A percentile compares a stretch with the other conserved stretches of the same genome.
Conservation (phyloP, 225 moss, liverwort and hornwort species). For the Pseudisothecium myosuroides region DNA sequence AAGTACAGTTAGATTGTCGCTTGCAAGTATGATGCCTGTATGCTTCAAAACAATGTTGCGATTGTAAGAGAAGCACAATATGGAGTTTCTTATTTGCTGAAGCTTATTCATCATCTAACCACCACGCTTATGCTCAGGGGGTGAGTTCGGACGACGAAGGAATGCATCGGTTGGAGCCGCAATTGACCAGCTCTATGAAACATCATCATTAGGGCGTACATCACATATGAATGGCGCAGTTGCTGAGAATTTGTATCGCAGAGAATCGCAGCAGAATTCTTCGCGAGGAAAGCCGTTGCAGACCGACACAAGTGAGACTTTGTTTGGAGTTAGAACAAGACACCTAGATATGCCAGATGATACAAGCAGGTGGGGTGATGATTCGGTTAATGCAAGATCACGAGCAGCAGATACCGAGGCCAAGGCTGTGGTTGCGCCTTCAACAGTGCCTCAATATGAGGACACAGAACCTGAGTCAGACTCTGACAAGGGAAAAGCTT, state of each 20-base stretch:
- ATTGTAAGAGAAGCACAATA: not conserved
- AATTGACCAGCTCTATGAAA: not conserved
- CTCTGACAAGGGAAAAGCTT: constrained; percentile 23
- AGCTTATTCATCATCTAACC: not conserved
- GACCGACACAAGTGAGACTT: constrained; percentile 8
- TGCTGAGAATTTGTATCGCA: constrained; percentile 13
- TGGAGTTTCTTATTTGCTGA: not conserved
- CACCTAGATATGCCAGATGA: constrained; percentile 13
- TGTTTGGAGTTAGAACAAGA: constrained; percentile 46
- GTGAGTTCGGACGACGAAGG: constrained; percentile 6
- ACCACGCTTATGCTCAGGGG: not conserved
- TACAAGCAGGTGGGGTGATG: constrained; percentile 21
- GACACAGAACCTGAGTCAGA: constrained; percentile 29
- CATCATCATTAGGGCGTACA: not conserved
- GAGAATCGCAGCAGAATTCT: not conserved
- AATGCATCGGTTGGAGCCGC: not conserved
- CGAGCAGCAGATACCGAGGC: not conserved
- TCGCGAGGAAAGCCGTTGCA: not conserved
- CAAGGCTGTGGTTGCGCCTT: constrained; percentile 6
- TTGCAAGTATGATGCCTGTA: not conserved
- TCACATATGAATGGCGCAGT: constrained; percentile 1
- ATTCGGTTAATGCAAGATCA: constrained; percentile 1
- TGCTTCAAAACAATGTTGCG: not conserved
- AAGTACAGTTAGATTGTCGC: not conserved
- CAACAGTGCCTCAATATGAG: not conserved